These are phyloP conservation scores for Ambispora gerdemannii DNA, from an alignment of 192 early-diverging fungal species.

Conservation along the genomic window DNA sequence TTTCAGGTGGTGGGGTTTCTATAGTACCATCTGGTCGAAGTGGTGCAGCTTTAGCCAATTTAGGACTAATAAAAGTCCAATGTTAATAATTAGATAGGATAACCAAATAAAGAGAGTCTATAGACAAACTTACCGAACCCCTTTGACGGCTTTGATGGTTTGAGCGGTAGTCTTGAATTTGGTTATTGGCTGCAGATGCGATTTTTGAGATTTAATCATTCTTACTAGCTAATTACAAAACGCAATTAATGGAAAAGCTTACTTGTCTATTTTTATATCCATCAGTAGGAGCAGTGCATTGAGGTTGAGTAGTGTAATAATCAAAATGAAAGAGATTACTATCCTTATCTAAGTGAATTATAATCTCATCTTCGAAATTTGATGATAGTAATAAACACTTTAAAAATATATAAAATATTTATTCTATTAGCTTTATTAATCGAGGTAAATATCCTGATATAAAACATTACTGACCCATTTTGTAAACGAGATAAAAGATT, in stretches of 20 bases:
- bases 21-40: conserved; percentile 20
- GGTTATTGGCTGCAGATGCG: background rate
- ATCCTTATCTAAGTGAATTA: conserved; percentile 23
- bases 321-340: conserved; percentile 26
- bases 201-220: background rate
- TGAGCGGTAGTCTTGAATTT: conserved; percentile 22
- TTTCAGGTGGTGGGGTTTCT: conserved; percentile 22
- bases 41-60: conserved; percentile 20
- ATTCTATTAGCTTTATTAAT: too few relatives aligned
- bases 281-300: conserved; percentile 1
- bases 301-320: conserved; percentile 19
- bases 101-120: background rate
- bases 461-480: conserved; percentile 8
- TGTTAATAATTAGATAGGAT: background rate
- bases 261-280: background rate
- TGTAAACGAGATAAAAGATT: conserved; percentile 21
- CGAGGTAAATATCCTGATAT: too few relatives aligned
- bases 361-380: conserved; percentile 30
- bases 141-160: conserved; percentile 13
- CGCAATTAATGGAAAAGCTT: background rate
- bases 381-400: conserved; percentile 26
- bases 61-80: conserved; percentile 1
- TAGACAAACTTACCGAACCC: conserved; percentile 1
- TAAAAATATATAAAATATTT: too few relatives aligned
- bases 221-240: background rate